Percentiles rank a stretch among this genome's conserved stretches.
These are phyloP conservation scores for Citrus sinensis DNA, from an alignment of 345 rosid genomes.

Conservation along the genomic window DVS_A1.0 CM039165.1:29904501-29905000, in stretches of 20 bases:
- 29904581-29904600: background rate
- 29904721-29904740: background rate
- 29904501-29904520: constrained; percentile 17
- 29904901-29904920: background rate
- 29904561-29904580: constrained; percentile 36
- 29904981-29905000: background rate
- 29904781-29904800: background rate
- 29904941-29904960: background rate
- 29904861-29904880: background rate
- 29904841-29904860: background rate
- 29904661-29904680: constrained; percentile 7
- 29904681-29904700: background rate
- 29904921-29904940: background rate
- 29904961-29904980: background rate
- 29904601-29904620: background rate
- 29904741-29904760: background rate
- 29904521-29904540: constrained; percentile 34
- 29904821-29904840: background rate
- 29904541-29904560: constrained; percentile 52
- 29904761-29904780: background rate
- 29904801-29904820: background rate
- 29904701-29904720: constrained; percentile 3
- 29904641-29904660: background rate
- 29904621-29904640: background rate
- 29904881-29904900: background rate